These are phyloP conservation scores for Boletellus emodensis DNA, from an alignment of 768 basidiomycete genomes.

Conservation along the genomic window DNA sequence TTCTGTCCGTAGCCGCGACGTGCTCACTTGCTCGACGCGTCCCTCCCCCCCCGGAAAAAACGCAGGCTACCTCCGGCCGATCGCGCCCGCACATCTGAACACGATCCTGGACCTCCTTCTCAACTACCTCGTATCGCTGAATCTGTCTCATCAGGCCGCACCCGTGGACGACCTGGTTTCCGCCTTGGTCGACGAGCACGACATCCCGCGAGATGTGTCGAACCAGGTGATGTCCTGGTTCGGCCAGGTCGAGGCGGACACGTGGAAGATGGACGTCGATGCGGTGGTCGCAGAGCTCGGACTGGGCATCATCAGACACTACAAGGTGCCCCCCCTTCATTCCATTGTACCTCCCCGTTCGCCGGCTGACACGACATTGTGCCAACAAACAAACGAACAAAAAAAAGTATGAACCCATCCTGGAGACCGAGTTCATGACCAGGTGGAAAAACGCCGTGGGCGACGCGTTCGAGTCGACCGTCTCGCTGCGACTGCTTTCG, in stretches of 20 bases:
- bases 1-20: too few relatives aligned
- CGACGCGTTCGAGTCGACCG: conserved; percentile 62
- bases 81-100: conserved; percentile 62
- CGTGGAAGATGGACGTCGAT: conserved; percentile 64
- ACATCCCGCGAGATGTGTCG: conserved; percentile 57
- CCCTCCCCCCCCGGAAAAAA: not conserved
- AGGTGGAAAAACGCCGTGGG: conserved; percentile 76
- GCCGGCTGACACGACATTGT: not conserved
- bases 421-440: conserved; percentile 49
- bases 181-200: conserved; percentile 68
- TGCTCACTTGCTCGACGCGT: too few relatives aligned
- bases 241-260: conserved; percentile 50
- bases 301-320: conserved; percentile 60
- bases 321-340: conserved; percentile 41
- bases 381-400: too few relatives aligned
- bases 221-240: conserved; percentile 82
- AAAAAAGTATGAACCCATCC: conserved; percentile 55
- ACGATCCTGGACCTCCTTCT: conserved; percentile 73
- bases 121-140: conserved; percentile 64
- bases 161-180: conserved; percentile 56
- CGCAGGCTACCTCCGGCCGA: conserved; percentile 68
- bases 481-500: conserved; percentile 64
- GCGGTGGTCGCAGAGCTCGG: conserved; percentile 73
- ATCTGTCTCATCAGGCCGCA: conserved; percentile 48
- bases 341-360: not conserved